Conservation (phyloP, 163 green algal species). For the Scenedesmus sp. region DNA sequence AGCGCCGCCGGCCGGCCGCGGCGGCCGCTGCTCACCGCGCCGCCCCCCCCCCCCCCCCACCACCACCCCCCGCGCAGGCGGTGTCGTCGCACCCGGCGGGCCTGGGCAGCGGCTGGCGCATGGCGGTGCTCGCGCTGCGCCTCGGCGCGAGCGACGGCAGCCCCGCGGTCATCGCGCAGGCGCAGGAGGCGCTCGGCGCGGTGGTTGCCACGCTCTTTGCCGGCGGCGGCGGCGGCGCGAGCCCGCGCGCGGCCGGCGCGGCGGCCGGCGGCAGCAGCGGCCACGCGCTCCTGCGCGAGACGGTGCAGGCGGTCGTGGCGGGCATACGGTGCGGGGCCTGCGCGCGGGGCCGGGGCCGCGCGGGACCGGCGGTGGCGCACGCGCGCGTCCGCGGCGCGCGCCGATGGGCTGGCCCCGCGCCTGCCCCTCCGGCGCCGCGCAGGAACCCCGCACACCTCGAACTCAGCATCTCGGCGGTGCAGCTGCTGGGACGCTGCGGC, state of each 20-base stretch:
- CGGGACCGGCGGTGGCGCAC: too few species aligned
- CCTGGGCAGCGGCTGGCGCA: constrained; percentile 74
- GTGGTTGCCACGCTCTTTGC: constrained; percentile 54
- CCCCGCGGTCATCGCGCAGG: constrained; percentile 59
- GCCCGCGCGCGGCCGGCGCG: background rate
- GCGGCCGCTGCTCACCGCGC: background rate
- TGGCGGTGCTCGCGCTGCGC: constrained; percentile 65
- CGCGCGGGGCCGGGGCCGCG: too few species aligned
- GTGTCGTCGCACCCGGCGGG: constrained; percentile 52
- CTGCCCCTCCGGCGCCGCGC: too few species aligned
- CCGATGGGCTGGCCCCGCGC: too few species aligned
- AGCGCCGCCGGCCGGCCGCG: background rate
- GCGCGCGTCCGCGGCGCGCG: too few species aligned
- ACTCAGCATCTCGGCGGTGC: constrained; percentile 47
- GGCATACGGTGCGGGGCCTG: too few species aligned
- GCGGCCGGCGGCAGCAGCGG: constrained; percentile 2
- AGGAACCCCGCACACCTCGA: constrained; percentile 54
- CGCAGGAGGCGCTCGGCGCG: constrained; percentile 61
- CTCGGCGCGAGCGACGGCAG: constrained; percentile 65
- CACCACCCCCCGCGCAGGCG: constrained; percentile 3
- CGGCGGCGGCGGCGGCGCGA: background rate
- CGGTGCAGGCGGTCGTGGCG: constrained; percentile 47
- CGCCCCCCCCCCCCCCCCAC: too few species aligned
- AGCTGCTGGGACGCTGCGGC: constrained; percentile 49
- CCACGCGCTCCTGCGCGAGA: constrained; percentile 58